Base-by-base conservation (phyloP, 2,329 filamentous ascomycete species). In the Hysterium pulicare region DNA sequence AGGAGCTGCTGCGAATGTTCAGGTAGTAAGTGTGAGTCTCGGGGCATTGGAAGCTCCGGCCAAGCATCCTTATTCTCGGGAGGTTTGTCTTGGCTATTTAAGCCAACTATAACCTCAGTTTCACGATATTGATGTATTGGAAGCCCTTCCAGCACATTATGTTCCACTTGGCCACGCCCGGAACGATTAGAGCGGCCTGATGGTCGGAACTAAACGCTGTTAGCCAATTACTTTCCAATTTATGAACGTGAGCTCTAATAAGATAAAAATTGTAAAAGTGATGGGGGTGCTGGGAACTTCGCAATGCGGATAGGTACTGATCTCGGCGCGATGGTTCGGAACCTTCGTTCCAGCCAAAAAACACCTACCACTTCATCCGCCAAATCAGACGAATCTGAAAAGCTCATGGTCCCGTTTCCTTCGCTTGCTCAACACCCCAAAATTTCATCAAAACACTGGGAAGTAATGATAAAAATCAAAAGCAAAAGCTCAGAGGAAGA, bases 71-170 rank as follows among this genome's bases (percentile, higher is more conserved):
- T 77, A 48, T 82, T 61, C 23, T 71, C 74, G 23, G 71, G 74
- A 21, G 76, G 81, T 54, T 90, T 85, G 48, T 81, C 73, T 28
- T 80, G 76, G 8, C 77, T 72, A 10, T 80, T 80, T 40, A 87
- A 83, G 51, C 81, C 82, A 59, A 91, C 72, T 32, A 72, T 84
- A 43, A 88, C 50, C 42, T 70, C 68, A 45, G 86, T 82, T 50
- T 86, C 82, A 42, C 87, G 83, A 86, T 90, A 97, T 78, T 95
- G 89, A 59, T 90, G 85, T 44, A 96, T 86, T 13, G 91, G 91
- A 9, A 96, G 77, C 46, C 90, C 88, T 76, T 79, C 73, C 38
- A 81, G 76, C 38, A 83, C 74, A 71, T 86, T 83, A 61, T 84
- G 80, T 51, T 86, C 82, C 40, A 76, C 71, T 51, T 79, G 76